phyloP scores from a whole-genome alignment of 805 yeast species.

The Lipomyces spencermartinsiae region DNA sequence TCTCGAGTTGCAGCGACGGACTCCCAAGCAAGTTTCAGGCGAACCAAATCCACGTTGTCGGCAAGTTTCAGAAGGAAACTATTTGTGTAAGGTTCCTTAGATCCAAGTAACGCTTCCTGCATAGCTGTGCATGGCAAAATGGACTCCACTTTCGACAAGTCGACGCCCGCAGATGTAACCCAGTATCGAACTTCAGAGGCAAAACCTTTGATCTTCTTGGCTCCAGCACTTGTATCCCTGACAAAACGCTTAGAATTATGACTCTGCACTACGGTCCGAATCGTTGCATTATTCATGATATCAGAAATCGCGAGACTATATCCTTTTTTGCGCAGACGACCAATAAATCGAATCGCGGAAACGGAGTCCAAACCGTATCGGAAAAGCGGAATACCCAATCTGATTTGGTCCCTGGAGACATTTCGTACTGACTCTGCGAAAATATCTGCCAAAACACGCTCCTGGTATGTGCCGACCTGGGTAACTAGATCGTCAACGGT shows the following conservation, averaged over 20 bases:
- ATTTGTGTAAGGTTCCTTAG: slow-evolving; percentile 24
- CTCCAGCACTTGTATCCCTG: background rate
- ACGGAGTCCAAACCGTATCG: slow-evolving; percentile 41
- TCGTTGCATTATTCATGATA: slow-evolving; percentile 17
- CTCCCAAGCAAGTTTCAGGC: slow-evolving; percentile 19
- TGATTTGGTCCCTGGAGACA: background rate
- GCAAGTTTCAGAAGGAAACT: slow-evolving; percentile 24
- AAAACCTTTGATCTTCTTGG: background rate
- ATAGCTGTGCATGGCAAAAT: slow-evolving; percentile 35
- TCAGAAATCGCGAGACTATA: slow-evolving; percentile 16
- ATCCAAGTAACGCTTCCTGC: slow-evolving; percentile 32
- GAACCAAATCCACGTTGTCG: slow-evolving; percentile 8
- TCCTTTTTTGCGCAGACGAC: slow-evolving; percentile 13
- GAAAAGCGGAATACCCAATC: slow-evolving; percentile 24
- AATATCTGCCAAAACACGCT: slow-evolving; percentile 18
- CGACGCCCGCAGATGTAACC: slow-evolving; percentile 4
- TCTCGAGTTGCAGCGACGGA: slow-evolving; percentile 12
- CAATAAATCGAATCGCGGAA: slow-evolving; percentile 28
- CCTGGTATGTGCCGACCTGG: slow-evolving; percentile 9
- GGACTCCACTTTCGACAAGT: background rate
- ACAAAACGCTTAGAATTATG: background rate
- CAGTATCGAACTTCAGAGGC: slow-evolving; percentile 8
- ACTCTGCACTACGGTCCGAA: slow-evolving; percentile 11
- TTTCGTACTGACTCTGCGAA: slow-evolving; percentile 12
- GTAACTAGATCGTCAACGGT: background rate